Conservation (phyloP, 768 basidiomycete genomes). For the Auricularia heimuer region DNA sequence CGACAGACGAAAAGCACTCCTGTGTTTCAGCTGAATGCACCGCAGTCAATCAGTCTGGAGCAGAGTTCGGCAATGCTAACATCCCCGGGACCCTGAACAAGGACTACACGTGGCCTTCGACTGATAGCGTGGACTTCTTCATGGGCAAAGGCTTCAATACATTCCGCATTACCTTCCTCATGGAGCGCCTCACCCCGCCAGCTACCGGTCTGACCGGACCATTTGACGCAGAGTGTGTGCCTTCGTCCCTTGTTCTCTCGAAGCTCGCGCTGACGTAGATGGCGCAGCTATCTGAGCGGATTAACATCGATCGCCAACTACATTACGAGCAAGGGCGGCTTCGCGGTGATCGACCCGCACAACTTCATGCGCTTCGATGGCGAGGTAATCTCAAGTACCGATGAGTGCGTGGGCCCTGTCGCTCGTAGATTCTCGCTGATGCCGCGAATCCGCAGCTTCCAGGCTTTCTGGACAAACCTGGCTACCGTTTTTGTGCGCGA, state of each 20-base stretch:
- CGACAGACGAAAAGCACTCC: no score
- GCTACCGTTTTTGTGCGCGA: constrained; percentile 38
- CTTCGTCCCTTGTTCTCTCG: no score
- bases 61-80: constrained; percentile 45
- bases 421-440: no score
- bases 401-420: no score
- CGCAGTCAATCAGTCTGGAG: constrained; percentile 46
- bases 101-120: constrained; percentile 43
- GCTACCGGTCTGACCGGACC: constrained; percentile 43
- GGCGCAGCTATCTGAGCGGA: constrained; percentile 41
- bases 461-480: constrained; percentile 42
- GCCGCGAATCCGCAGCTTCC: constrained; percentile 18
- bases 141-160: constrained; percentile 48
- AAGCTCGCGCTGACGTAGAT: not conserved
- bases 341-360: constrained; percentile 48
- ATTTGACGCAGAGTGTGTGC: constrained; percentile 29
- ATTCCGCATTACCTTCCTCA: constrained; percentile 52
- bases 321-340: constrained; percentile 53
- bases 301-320: constrained; percentile 46
- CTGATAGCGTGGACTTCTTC: constrained; percentile 34
- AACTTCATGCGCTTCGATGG: constrained; percentile 54
- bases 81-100: constrained; percentile 37
- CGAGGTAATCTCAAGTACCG: constrained; percentile 10
- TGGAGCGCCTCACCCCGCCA: constrained; percentile 48
- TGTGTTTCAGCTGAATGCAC: no score